Evolutionary conservation across 2,329 filamentous ascomycete genomes (phyloP), one percentile per base, ranked within the genome.

Genomic region (Alternaria ventricosa): DNA sequence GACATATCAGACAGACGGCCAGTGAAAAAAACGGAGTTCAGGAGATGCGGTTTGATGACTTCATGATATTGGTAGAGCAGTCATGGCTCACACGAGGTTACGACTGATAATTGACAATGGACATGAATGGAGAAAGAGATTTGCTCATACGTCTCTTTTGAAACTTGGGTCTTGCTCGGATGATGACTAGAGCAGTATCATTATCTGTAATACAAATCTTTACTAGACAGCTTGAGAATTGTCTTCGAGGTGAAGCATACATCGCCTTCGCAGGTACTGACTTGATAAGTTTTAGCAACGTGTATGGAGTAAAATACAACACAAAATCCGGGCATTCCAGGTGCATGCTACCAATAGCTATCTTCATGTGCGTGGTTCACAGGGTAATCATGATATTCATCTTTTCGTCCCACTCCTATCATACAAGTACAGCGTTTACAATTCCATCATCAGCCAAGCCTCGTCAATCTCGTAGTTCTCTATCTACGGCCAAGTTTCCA

Each of bases 401-500:
- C 36, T 41, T 41, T 41, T 41, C n/a, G 36, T 41, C 8, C 36
- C 36, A 41, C 36, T 6, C 51, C 20, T 55, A 43, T 55, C 30
- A 27, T 55, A 55, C 53, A 55, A 25, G 23, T 28, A 22, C 20
- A 36, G 5, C 20, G 20, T 53, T 41, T 53, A 41, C 49, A 53
- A n/a, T 23, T 1, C 27, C 18, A 5, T n/a, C n/a, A 4, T n/a
- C 54, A 46, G 41, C 36, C 25, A 33, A 27, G 20, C 28, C 49
- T 11, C 20, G 12, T 20, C 9, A 23, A 2, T 10, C 11, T 27
- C 28, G 15, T 33, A 5, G 5, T 7, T 27, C 11, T 13, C 41
- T 67, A 90, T 73, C 84, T 77, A 71, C 87, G 87, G 6, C 94
- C 94, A 65, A 98, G 80, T 73, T 92, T 90, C 93, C 94, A 97